A percentile compares a stretch with the other conserved stretches of the same genome.
These are phyloP conservation scores for Aspergillus sp. DNA, from an alignment of 2,329 filamentous ascomycete genomes.

Conservation along the genomic window DNA sequence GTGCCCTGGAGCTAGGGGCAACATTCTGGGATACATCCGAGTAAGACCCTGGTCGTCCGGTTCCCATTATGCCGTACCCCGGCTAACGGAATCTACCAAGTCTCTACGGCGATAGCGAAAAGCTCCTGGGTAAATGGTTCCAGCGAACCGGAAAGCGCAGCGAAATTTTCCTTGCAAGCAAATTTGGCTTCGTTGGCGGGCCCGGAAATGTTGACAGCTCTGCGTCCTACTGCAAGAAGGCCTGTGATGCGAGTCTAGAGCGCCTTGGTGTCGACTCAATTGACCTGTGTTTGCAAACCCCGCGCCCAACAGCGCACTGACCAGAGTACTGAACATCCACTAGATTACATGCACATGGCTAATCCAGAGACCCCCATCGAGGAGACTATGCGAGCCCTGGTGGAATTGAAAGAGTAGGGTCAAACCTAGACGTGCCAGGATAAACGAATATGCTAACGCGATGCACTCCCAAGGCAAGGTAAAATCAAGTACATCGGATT, in stretches of 20 bases:
- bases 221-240: not conserved
- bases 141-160: not conserved
- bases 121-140: conserved; percentile 9
- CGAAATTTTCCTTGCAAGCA: conserved; percentile 8
- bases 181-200: conserved; percentile 1
- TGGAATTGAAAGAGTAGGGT: not conserved
- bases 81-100: not conserved
- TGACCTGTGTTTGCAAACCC: not conserved
- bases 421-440: not conserved
- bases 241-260: conserved; percentile 1
- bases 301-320: not conserved
- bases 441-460: not conserved
- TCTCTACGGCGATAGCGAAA: conserved; percentile 7
- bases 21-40: conserved; percentile 11
- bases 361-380: conserved; percentile 8
- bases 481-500: conserved; percentile 41
- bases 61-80: not conserved
- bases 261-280: conserved; percentile 1
- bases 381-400: conserved; percentile 6
- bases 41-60: not conserved
- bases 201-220: not conserved
- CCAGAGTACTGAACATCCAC: not conserved
- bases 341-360: conserved; percentile 6
- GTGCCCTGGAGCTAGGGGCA: not conserved
- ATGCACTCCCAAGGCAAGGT: not conserved